Percentiles rank a stretch among this genome's conserved stretches.
Evolutionary conservation across 371 early-diverging fungal species (phyloP).

Genomic region (Homolaphlyctis polyrhiza): DNA sequence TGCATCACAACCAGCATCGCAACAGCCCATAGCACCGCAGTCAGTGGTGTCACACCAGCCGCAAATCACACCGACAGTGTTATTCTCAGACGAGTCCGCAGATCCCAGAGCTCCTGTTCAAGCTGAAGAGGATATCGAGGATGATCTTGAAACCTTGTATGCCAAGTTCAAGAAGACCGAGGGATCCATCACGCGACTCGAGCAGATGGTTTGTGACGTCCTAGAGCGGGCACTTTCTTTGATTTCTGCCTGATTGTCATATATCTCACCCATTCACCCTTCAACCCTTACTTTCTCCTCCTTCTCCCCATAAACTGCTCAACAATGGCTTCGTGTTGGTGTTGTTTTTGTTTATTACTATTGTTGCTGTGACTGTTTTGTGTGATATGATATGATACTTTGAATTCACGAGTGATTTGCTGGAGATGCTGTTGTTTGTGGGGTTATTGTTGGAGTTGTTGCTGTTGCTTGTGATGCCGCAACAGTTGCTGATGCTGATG

Average conservation of each 20-base stretch:
- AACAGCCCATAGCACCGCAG: too few species aligned
- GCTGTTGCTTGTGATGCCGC: not conserved
- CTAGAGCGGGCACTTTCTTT: not conserved
- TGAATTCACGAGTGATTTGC: too few species aligned
- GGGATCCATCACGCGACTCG: not conserved
- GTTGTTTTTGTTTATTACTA: too few species aligned
- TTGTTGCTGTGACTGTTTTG: too few species aligned
- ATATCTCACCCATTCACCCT: too few species aligned
- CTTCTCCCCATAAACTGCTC: too few species aligned
- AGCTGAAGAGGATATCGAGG: not conserved
- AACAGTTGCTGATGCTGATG: slow-evolving; percentile 16
- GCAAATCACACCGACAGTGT: not conserved
- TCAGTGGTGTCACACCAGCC: not conserved
- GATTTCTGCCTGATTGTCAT: too few species aligned
- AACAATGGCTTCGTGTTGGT: too few species aligned
- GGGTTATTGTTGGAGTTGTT: not conserved
- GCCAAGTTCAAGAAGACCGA: not conserved
- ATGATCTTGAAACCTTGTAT: not conserved
- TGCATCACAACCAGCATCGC: not conserved
- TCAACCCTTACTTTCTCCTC: too few species aligned
- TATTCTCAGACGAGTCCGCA: not conserved
- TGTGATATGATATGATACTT: too few species aligned
- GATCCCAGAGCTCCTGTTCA: not conserved
- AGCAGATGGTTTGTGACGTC: not conserved
- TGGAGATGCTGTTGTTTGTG: too few species aligned